Percentiles rank a stretch among this genome's conserved stretches.
Evolutionary conservation across 208 protist species (phyloP).

Genomic region (Leishmania major): DNA sequence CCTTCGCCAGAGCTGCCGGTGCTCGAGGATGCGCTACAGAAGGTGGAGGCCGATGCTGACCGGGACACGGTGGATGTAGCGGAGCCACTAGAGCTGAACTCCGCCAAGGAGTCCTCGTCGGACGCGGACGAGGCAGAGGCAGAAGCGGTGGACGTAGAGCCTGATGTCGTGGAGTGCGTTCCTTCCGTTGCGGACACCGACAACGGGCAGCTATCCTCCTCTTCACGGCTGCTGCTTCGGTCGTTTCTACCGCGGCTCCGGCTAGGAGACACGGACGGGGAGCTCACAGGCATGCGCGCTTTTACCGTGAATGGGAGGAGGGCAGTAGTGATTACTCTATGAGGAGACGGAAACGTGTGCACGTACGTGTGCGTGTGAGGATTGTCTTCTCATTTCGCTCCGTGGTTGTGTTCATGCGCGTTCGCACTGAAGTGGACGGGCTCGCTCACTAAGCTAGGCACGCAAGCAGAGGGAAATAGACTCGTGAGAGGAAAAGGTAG

Average conservation of each 20-base stretch:
- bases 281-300: neutral
- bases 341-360: neutral
- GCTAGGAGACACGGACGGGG: neutral
- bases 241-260: neutral
- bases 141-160: neutral
- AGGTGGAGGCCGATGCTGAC: constrained; percentile 4
- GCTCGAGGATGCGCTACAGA: neutral
- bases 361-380: neutral
- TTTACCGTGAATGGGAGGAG: neutral
- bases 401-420: neutral
- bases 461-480: neutral
- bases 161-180: neutral
- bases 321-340: neutral
- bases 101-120: neutral
- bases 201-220: neutral
- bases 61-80: neutral
- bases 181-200: constrained; percentile 1
- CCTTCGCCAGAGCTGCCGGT: neutral
- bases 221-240: neutral
- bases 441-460: neutral
- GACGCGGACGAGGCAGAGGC: constrained; percentile 3
- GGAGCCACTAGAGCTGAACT: neutral
- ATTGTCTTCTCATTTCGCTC: neutral
- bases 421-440: neutral
- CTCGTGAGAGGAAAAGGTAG: neutral